phyloP scores from a whole-genome alignment of 805 yeast species.

The Tetrapisispora namnaoensis region DNA sequence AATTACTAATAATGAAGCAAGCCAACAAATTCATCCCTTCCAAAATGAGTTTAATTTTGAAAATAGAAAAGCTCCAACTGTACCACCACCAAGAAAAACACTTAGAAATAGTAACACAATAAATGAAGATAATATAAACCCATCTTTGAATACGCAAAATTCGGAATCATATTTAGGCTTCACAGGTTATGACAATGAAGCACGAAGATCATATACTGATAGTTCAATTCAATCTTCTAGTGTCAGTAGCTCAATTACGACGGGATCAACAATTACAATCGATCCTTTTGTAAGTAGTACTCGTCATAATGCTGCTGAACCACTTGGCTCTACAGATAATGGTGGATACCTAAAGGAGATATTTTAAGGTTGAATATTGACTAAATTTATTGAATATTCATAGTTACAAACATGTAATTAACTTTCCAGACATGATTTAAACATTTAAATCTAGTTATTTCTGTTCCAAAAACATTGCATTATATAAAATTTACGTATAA shows the following conservation, averaged over 20 bases:
- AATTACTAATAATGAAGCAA: background rate
- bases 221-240: slow-evolving; percentile 6
- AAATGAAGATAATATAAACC: background rate
- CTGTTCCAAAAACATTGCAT: too few relatives aligned
- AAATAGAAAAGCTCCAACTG: slow-evolving; percentile 14
- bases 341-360: slow-evolving; percentile 20
- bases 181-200: slow-evolving; percentile 3
- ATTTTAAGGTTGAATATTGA: background rate
- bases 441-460: too few relatives aligned
- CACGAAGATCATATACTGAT: slow-evolving; percentile 11
- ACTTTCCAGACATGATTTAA: too few relatives aligned
- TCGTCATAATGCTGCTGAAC: background rate
- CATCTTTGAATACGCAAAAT: too few relatives aligned
- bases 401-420: too few relatives aligned
- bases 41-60: slow-evolving; percentile 20
- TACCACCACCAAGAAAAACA: slow-evolving; percentile 17
- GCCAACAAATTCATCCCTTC: slow-evolving; percentile 15
- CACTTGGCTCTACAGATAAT: background rate
- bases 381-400: too few relatives aligned
- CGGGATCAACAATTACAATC: slow-evolving; percentile 12
- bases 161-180: too few relatives aligned
- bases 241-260: slow-evolving; percentile 11
- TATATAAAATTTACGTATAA: too few relatives aligned
- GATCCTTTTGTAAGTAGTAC: background rate
- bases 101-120: background rate